These are phyloP conservation scores for Xylaria sp. DNA, from an alignment of 2,329 filamentous ascomycete species.

Conservation along the genomic window DNA sequence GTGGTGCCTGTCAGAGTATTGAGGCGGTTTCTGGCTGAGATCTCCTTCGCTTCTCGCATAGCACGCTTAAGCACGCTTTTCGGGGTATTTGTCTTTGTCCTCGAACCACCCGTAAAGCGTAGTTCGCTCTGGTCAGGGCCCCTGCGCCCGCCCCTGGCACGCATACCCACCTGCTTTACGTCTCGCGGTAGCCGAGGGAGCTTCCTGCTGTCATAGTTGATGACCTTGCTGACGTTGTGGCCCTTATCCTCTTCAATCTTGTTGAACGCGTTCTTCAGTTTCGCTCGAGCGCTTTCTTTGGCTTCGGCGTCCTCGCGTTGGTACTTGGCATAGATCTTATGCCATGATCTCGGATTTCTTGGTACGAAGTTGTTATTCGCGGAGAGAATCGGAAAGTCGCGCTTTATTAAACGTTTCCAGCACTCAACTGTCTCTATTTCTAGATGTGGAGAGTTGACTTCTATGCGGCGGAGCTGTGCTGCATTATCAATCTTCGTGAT, in stretches of 20 bases:
- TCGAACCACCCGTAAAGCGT: slow-evolving; percentile 59
- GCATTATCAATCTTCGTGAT: slow-evolving; percentile 78
- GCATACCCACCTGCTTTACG: slow-evolving; percentile 40
- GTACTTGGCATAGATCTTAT: slow-evolving; percentile 79
- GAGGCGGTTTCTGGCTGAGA: slow-evolving; percentile 60
- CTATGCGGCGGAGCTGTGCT: slow-evolving; percentile 77
- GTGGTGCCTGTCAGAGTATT: slow-evolving; percentile 53
- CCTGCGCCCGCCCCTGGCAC: slow-evolving; percentile 30
- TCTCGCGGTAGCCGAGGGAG: slow-evolving; percentile 57
- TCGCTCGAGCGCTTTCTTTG: slow-evolving; percentile 66
- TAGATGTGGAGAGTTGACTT: slow-evolving; percentile 80
- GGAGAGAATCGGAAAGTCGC: slow-evolving; percentile 75
- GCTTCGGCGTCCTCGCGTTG: slow-evolving; percentile 66
- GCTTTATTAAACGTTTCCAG: slow-evolving; percentile 82
- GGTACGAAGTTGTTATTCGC: slow-evolving; percentile 72
- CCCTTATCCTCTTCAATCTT: slow-evolving; percentile 68
- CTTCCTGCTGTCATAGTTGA: slow-evolving; percentile 56
- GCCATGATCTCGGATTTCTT: slow-evolving; percentile 76
- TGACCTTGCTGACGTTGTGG: slow-evolving; percentile 66
- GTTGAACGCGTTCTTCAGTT: slow-evolving; percentile 66
- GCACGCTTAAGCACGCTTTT: slow-evolving; percentile 67
- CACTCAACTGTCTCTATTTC: slow-evolving; percentile 74
- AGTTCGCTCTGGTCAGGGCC: slow-evolving; percentile 49
- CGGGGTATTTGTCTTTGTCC: slow-evolving; percentile 62
- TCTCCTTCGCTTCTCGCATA: slow-evolving; percentile 65